phyloP scores from a whole-genome alignment of 192 early-diverging fungal genomes.

The Umbelopsis sp. region DNA sequence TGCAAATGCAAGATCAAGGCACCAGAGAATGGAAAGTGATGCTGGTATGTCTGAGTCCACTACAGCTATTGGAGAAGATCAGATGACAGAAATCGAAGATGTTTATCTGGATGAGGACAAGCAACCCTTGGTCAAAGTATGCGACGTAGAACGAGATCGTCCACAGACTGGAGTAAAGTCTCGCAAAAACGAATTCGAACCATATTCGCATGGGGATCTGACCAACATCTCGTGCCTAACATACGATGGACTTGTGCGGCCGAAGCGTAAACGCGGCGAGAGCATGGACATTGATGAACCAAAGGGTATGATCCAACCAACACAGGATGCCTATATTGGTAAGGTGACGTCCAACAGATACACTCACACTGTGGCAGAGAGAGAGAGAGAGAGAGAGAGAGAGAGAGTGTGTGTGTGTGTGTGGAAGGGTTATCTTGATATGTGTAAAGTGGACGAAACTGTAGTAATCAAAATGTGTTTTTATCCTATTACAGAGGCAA shows the following conservation, averaged over 20 bases:
- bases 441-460: not conserved
- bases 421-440: not conserved
- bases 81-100: not conserved
- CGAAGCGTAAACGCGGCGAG: not conserved
- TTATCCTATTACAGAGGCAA: not conserved
- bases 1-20: not conserved
- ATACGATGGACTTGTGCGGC: not conserved
- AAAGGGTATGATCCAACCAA: not conserved
- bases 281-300: constrained; percentile 1
- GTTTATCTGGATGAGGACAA: constrained; percentile 33
- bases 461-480: not conserved
- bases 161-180: constrained; percentile 47
- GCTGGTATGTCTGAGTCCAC: constrained; percentile 20
- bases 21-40: constrained; percentile 19
- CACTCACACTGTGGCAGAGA: not conserved
- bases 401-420: too few relatives aligned
- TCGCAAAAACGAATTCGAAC: constrained; percentile 68
- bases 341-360: not conserved
- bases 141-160: constrained; percentile 55
- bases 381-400: too few relatives aligned
- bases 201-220: constrained; percentile 55
- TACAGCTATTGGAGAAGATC: constrained; percentile 1
- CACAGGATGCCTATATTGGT: not conserved
- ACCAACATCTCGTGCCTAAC: constrained; percentile 55
- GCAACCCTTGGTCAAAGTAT: constrained; percentile 46